phyloP scores from a whole-genome alignment of 768 basidiomycete species.

The Pleurotus cornucopiae region DNA sequence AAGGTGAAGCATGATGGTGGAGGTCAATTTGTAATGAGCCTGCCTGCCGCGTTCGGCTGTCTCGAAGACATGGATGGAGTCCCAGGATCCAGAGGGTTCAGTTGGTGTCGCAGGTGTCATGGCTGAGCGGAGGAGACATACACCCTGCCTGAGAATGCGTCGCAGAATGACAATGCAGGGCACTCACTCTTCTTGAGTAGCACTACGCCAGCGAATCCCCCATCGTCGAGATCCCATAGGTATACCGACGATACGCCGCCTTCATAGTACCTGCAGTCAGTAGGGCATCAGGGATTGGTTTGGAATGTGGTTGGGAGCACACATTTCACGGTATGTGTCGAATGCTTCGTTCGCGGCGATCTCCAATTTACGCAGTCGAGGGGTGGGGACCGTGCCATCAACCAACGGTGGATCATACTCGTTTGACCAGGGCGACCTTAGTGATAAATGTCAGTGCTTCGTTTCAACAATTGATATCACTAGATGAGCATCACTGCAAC shows the following conservation, averaged over 20 bases:
- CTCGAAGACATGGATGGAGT: conserved; percentile 98
- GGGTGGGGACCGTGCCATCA: conserved; percentile 82
- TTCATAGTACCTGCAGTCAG: conserved; percentile 77
- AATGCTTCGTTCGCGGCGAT: conserved; percentile 94
- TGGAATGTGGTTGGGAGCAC: conserved; percentile 15
- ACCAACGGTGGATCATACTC: conserved; percentile 89
- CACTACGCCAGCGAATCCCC: conserved; percentile 95
- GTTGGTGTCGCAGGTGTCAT: conserved; percentile 51
- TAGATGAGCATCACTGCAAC: not conserved
- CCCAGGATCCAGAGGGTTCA: conserved; percentile 88
- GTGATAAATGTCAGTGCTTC: not conserved
- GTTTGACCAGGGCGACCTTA: conserved; percentile 97
- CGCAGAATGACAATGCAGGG: not conserved
- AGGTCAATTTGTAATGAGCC: conserved; percentile 96
- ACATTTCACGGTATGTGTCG: conserved; percentile 96
- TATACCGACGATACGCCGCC: conserved; percentile 97
- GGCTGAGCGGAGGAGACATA: conserved; percentile 30
- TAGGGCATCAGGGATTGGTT: not conserved
- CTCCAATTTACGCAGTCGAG: conserved; percentile 86
- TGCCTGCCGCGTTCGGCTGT: conserved; percentile 85
- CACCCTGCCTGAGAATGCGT: not conserved
- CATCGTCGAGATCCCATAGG: conserved; percentile 97
- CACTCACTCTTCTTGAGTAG: conserved; percentile 88
- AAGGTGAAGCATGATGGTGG: conserved; percentile 94
- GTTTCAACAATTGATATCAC: not conserved